Evolutionary conservation across 257 asterid genomes (phyloP), one percentile per base, ranked within the genome.

Genomic region (Lycium ferocissimum): DNA sequence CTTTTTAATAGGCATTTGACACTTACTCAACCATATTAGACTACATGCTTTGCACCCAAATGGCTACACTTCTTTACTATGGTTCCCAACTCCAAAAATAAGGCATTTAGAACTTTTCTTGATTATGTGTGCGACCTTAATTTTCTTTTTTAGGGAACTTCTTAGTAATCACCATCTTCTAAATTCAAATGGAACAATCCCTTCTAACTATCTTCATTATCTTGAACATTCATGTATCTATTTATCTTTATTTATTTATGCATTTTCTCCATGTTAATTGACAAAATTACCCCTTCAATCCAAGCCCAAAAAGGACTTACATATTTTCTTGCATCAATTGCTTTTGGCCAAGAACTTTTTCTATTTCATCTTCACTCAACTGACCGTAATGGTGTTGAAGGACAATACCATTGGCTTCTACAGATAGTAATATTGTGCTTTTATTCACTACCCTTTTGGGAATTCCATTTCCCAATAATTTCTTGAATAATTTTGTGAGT

Each of bases 221-320:
- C 26, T 69, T 37, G 78, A 69, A 69, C 78, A 69, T 69, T 69
- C 53, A 37, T 69, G 53, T 7, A 69, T 37, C 14, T 69, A 51
- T 38, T 38, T 69, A 38, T 69, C 78, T 69, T 38, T 69, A 69
- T 38, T 69, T 69, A 17, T 38, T 38, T 69, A 69, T 69, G 11
- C 78, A 69, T 69, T 69, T 69, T 69, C 51, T 69, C 78, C 14
- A 38, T 69, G 78, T 69, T 69, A 69, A 38, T 69, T 69, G 78
- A 69, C 53, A 37, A 38, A 69, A 15, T 15, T 69, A 17, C 53
- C 78, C 53, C 26, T 67, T 38, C 78, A 69, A 7, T 14, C 26
- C 53, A 37, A 3, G 2, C 26, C 26, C 78, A 69, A 69, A 69
- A 38, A 37, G 78, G 78, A 8, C 11, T 69, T 8, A 69, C 78